Evolutionary conservation across 1,284 basidiomycete species (phyloP).

Genomic region (Kalmanozyma brasiliensis): DNA sequence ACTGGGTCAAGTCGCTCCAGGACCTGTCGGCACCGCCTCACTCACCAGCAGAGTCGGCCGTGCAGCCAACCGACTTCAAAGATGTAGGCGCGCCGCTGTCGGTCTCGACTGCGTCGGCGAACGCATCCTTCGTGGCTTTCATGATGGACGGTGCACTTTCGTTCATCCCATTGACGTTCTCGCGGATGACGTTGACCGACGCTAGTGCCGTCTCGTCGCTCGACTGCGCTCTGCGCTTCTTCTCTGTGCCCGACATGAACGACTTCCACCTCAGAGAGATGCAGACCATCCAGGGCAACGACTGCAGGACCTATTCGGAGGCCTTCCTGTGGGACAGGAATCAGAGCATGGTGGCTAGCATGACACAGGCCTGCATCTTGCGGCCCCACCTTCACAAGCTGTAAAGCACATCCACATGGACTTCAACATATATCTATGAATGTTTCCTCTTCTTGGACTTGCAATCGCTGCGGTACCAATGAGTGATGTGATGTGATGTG

Average conservation of each 20-base stretch:
- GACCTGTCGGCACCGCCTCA: constrained; percentile 11
- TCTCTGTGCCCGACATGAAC: constrained; percentile 48
- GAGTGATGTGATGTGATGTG: background rate
- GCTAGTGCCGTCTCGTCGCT: constrained; percentile 51
- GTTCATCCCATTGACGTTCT: constrained; percentile 61
- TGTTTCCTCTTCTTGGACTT: too few relatives aligned
- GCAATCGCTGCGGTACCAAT: too few relatives aligned
- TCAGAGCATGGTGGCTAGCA: constrained; percentile 39
- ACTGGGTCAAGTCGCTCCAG: constrained; percentile 39
- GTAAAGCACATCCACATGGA: background rate
- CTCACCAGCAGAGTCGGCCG: constrained; percentile 3
- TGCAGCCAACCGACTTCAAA: constrained; percentile 6
- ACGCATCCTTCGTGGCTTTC: constrained; percentile 37
- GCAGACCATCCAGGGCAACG: constrained; percentile 38
- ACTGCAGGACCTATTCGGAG: constrained; percentile 54
- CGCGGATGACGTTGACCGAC: constrained; percentile 37
- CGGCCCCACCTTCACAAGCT: constrained; percentile 20
- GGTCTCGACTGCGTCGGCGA: constrained; percentile 19
- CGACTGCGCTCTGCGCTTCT: constrained; percentile 61
- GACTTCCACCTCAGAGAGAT: constrained; percentile 54
- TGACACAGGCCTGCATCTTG: constrained; percentile 51
- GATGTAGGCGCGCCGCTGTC: constrained; percentile 16
- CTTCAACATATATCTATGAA: background rate
- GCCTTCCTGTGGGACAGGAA: constrained; percentile 41
- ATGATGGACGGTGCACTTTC: constrained; percentile 58